Conservation (phyloP, 768 basidiomycete species). For the Gautieria morchelliformis region DNA sequence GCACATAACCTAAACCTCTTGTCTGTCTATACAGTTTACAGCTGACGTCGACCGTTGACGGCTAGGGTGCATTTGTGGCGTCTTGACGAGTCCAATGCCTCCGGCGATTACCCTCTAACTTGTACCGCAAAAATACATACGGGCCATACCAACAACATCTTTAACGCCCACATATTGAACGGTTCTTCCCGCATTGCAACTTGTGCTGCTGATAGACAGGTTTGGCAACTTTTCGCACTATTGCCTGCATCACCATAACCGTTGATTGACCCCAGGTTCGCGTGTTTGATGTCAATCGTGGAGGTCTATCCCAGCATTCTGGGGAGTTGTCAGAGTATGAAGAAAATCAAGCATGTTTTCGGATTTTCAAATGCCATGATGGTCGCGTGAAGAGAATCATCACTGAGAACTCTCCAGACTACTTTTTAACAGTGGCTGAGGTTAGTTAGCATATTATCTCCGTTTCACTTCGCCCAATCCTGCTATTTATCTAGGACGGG, state of each 20-base stretch:
- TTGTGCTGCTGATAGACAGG: conserved; percentile 31
- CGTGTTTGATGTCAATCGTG: conserved; percentile 57
- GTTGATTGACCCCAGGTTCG: conserved; percentile 67
- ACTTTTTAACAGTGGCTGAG: conserved; percentile 75
- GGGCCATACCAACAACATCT: conserved; percentile 78
- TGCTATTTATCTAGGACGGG: conserved; percentile 53
- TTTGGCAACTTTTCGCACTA: conserved; percentile 3
- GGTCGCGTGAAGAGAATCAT: conserved; percentile 70
- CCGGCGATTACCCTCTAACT: conserved; percentile 50
- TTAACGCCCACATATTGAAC: conserved; percentile 74
- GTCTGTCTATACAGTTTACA: not conserved
- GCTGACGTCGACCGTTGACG: not conserved
- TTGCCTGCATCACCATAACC: conserved; percentile 31
- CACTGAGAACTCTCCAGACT: conserved; percentile 67
- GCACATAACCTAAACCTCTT: conserved; percentile 23
- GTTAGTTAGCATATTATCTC: conserved; percentile 26
- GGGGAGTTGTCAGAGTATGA: conserved; percentile 36
- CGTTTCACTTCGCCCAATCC: conserved; percentile 17
- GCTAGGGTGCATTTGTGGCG: conserved; percentile 71
- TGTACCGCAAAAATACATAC: conserved; percentile 65
- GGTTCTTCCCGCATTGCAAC: conserved; percentile 56
- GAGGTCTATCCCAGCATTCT: conserved; percentile 27
- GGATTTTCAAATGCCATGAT: conserved; percentile 58
- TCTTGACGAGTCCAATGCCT: conserved; percentile 38
- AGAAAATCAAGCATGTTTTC: conserved; percentile 37